phyloP scores from a whole-genome alignment of 73 alveolate genomes.

The Durusdinium trenchii region DNA sequence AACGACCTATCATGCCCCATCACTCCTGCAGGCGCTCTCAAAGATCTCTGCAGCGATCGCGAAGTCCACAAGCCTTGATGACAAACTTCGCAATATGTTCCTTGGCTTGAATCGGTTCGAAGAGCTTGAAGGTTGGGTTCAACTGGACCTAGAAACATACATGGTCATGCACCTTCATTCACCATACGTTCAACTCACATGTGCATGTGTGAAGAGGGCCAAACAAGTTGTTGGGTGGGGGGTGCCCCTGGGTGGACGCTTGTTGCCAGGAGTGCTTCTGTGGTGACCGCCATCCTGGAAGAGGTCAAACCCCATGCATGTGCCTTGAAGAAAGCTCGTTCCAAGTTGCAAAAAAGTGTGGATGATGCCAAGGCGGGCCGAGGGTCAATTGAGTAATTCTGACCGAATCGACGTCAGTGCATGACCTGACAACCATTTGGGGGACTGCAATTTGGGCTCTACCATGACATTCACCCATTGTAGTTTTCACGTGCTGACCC shows the following conservation, averaged over 20 bases:
- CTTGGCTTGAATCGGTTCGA: neutral
- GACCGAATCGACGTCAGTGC: no score
- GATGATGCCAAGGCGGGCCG: neutral
- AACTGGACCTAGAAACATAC: no score
- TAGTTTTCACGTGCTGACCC: no score
- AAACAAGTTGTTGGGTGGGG: no score
- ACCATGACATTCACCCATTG: no score
- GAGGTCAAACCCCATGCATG: neutral
- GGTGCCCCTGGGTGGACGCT: neutral
- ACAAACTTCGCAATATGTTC: slow-evolving; percentile 1
- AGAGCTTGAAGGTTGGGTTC: no score
- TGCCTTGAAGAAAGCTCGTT: neutral
- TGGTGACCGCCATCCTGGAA: neutral
- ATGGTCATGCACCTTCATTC: no score
- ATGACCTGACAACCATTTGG: no score
- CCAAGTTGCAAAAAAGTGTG: neutral
- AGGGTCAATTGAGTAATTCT: no score
- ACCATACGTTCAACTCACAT: no score
- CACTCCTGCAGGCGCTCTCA: neutral
- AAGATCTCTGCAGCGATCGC: neutral
- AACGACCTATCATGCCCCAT: neutral
- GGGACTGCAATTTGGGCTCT: no score
- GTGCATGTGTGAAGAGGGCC: no score
- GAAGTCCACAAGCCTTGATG: neutral
- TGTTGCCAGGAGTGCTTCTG: neutral